These are phyloP conservation scores for Tylopilus felleus DNA, from an alignment of 768 basidiomycete species.

Conservation along the genomic window DNA sequence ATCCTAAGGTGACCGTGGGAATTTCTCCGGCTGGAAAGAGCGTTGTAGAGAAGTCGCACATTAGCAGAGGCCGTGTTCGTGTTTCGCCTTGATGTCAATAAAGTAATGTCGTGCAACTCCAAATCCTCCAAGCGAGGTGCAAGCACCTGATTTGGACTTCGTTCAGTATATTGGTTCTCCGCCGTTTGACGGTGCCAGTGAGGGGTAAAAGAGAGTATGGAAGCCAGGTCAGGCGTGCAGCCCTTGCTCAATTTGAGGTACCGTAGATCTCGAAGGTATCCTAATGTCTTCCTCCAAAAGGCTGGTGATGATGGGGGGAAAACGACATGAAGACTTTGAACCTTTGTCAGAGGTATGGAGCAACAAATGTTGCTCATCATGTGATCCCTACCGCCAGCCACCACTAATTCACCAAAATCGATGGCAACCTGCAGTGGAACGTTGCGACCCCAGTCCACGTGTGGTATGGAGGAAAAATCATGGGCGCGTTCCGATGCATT, in stretches of 20 bases:
- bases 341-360: neutral
- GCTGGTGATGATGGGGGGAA: neutral
- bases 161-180: no score
- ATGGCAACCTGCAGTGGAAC: neutral
- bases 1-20: no score
- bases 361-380: neutral
- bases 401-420: neutral
- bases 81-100: no score
- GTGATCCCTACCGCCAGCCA: no score
- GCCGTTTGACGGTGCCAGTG: no score
- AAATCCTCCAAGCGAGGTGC: no score
- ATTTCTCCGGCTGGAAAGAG: no score
- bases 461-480: neutral
- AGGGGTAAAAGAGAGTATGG: no score
- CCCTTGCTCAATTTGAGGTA: neutral
- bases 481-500: neutral
- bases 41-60: no score
- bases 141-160: no score
- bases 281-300: constrained; percentile 7
- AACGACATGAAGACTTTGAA: neutral
- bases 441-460: neutral
- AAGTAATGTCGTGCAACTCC: no score
- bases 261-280: neutral
- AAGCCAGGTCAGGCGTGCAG: neutral
- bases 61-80: no score